Conservation (phyloP, 257 asterid species). For the Solanum clarkiae region DNA sequence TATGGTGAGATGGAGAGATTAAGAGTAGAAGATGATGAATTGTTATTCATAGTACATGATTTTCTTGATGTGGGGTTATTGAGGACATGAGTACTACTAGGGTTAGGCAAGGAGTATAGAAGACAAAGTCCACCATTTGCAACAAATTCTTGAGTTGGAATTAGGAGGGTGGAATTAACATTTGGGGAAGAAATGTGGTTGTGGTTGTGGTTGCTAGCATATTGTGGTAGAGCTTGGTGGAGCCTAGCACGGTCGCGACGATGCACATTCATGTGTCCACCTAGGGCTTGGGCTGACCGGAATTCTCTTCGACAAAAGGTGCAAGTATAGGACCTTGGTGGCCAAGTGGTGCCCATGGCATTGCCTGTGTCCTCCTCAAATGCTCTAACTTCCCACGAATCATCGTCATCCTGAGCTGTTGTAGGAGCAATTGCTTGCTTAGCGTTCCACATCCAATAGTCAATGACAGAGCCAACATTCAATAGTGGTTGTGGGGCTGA, state of each 20-base stretch:
- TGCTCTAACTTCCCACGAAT: conserved; percentile 66
- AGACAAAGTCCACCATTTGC: conserved; percentile 34
- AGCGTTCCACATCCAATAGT: conserved; percentile 22
- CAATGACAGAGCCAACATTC: not conserved
- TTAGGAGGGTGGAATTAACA: conserved; percentile 9
- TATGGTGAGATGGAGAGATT: conserved; percentile 6
- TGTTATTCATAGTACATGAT: not conserved
- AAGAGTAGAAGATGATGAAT: conserved; percentile 4
- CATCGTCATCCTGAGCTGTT: conserved; percentile 20
- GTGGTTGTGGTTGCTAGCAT: not conserved
- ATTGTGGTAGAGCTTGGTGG: conserved; percentile 16
- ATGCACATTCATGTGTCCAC: conserved; percentile 86
- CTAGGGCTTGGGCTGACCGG: conserved; percentile 73
- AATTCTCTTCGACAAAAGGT: conserved; percentile 56
- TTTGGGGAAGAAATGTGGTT: not conserved
- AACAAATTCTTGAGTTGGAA: conserved; percentile 28
- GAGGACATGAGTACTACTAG: conserved; percentile 14
- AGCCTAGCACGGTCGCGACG: conserved; percentile 66
- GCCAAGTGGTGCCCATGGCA: conserved; percentile 57
- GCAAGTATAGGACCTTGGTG: conserved; percentile 61
- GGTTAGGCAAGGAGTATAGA: conserved; percentile 40
- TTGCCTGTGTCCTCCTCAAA: conserved; percentile 52
- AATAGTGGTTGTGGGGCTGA: not conserved
- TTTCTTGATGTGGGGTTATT: conserved; percentile 6
- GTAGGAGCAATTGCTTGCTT: not conserved